Evolutionary conservation across 1,284 basidiomycete species (phyloP), one percentile per base, ranked within the genome.

Genomic region (Acaromyces ingoldii): DNA sequence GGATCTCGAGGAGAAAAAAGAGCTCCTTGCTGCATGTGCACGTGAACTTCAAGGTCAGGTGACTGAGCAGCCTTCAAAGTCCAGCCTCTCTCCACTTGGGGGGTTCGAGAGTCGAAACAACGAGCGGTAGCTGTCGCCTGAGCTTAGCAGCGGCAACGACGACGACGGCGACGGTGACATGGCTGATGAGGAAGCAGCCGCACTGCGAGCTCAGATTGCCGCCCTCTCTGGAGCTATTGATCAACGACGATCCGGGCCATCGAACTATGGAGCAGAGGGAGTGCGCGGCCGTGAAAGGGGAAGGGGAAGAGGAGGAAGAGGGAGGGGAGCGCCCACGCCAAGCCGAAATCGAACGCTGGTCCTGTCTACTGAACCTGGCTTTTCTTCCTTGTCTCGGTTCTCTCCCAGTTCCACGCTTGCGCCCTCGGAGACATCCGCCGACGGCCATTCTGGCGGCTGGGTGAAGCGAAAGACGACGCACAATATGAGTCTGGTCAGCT

Each of bases 401-500:
- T n/a, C n/a, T n/a, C n/a, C 37, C 22, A n/a, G 24, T 24, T 15
- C 47, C 15, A 31, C 24, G 1, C 1, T 25, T 5, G 3, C 42
- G 36, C 31, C 25, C 5, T 15, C 6, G 26, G 33, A 28, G 5
- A 29, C n/a, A 9, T 28, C 17, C 19, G 47, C 7, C 11, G 17
- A 5, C 33, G 56, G 26, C 38, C 19, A 28, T 1, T 19, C 29
- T 15, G 30, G 60, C 4, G 61, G 57, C 10, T 74, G 70, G 70
- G 57, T 74, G 51, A 71, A 68, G 43, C 60, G 66, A 31, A 67
- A 63, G 33, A 53, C 65, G 9, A 60, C 59, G 0, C 60, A 60
- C 50, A 70, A 69, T 49, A 60, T 74, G 62, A 62, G 65, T 28
- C 57, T 74, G 6, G 65, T 74, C 43, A 67, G 63, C 44, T 41